Conservation (phyloP, 345 rosid species). For the Erucastrum elatum region DNA sequence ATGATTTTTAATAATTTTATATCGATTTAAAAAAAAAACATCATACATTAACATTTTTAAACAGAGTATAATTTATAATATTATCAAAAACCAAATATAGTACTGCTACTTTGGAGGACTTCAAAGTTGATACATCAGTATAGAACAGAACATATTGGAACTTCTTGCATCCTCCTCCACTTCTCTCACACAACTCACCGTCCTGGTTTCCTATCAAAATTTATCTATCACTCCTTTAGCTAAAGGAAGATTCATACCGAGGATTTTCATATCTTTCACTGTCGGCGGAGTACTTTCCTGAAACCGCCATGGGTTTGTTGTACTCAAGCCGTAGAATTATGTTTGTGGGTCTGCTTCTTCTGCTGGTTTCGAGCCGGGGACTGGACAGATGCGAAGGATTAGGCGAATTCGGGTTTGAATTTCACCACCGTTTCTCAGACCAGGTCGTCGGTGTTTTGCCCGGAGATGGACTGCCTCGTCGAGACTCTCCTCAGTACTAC, state of each 20-base stretch:
- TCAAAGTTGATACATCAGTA: neutral
- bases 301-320: conserved; percentile 34
- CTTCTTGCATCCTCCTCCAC: conserved; percentile 11
- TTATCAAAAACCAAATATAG: neutral
- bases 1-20: no score
- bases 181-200: conserved; percentile 1
- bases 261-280: neutral
- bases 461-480: conserved; percentile 63
- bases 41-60: neutral
- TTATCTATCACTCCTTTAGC: neutral
- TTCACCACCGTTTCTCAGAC: conserved; percentile 89
- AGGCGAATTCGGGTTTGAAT: conserved; percentile 67
- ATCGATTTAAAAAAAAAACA: no score
- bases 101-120: neutral
- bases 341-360: conserved; percentile 6
- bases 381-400: conserved; percentile 31
- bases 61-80: neutral
- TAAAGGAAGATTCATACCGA: neutral
- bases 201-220: neutral
- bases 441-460: conserved; percentile 60
- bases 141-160: neutral
- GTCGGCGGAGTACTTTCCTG: conserved; percentile 17
- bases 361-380: conserved; percentile 20
- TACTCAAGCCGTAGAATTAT: conserved; percentile 23
- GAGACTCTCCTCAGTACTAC: conserved; percentile 64